These are phyloP conservation scores for Marsdenia floribunda DNA, from an alignment of 257 asterid species.

Conservation along the genomic window DNA sequence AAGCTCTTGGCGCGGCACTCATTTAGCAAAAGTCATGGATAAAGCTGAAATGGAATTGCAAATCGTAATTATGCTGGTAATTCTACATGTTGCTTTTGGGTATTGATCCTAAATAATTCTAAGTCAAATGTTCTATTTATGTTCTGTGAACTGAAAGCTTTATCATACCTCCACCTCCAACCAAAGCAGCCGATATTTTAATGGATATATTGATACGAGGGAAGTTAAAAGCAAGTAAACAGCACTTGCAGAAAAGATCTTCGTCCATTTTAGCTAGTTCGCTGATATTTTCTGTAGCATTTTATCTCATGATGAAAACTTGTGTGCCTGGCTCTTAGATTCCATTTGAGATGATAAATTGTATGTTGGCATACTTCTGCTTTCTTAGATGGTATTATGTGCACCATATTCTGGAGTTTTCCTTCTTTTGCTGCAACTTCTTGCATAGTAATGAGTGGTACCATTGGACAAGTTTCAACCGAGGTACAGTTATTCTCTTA, in stretches of 20 bases:
- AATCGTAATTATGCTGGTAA: constrained; percentile 31
- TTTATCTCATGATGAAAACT: not conserved
- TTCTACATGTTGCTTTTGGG: constrained; percentile 16
- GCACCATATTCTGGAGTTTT: not conserved
- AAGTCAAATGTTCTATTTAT: not conserved
- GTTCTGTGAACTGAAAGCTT: not conserved
- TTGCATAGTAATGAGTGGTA: not conserved
- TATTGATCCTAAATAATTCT: constrained; percentile 7
- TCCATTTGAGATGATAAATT: not conserved
- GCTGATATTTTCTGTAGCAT: not conserved
- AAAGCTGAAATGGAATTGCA: constrained; percentile 35
- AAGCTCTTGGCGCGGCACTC: constrained; percentile 79
- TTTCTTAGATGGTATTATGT: not conserved
- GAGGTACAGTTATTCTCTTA: not conserved
- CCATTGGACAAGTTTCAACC: not conserved
- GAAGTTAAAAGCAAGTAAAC: not conserved
- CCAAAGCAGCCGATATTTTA: not conserved
- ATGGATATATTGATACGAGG: not conserved
- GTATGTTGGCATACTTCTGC: not conserved
- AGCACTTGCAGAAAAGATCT: not conserved
- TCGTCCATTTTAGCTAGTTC: not conserved
- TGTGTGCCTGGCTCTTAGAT: not conserved
- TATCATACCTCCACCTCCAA: not conserved
- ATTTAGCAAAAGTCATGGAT: constrained; percentile 67
- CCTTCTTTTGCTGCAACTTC: not conserved